Conservation (phyloP, 2,329 filamentous ascomycete genomes). For the Blumeria hordei region DNA sequence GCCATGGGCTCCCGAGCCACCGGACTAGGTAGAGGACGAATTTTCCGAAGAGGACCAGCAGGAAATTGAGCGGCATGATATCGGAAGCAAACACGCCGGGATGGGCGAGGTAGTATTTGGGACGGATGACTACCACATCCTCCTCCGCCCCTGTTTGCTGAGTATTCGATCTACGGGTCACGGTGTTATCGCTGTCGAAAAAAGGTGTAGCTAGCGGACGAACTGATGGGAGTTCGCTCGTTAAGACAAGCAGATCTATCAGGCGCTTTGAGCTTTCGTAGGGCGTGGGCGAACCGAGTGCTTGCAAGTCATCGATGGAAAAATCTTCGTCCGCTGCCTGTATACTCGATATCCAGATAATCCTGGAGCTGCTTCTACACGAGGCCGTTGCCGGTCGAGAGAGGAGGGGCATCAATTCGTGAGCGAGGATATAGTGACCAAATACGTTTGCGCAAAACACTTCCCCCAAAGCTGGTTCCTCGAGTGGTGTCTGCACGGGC, state of each 20-base stretch:
- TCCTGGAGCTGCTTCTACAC: slow-evolving; percentile 14
- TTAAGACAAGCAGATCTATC: slow-evolving; percentile 63
- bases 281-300: slow-evolving; percentile 29
- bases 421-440: slow-evolving; percentile 75
- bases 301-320: slow-evolving; percentile 54
- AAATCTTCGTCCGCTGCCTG: slow-evolving; percentile 32
- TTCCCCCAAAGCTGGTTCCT: slow-evolving; percentile 43
- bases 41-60: slow-evolving; percentile 47
- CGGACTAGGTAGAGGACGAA: slow-evolving; percentile 46
- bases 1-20: slow-evolving; percentile 71
- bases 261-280: slow-evolving; percentile 80
- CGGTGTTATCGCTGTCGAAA: slow-evolving; percentile 19
- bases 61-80: slow-evolving; percentile 48
- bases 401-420: slow-evolving; percentile 56
- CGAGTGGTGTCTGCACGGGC: slow-evolving; percentile 4
- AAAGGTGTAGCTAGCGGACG: slow-evolving; percentile 31
- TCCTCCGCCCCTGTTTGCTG: slow-evolving; percentile 7
- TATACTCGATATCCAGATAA: slow-evolving; percentile 74
- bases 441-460: slow-evolving; percentile 87
- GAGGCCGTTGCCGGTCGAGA: slow-evolving; percentile 10
- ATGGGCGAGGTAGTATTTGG: slow-evolving; percentile 56
- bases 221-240: slow-evolving; percentile 40
- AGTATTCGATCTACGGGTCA: slow-evolving; percentile 4
- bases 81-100: slow-evolving; percentile 69
- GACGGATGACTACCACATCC: slow-evolving; percentile 16